Conservation (phyloP, 2,329 filamentous ascomycete genomes). For the Scedosporium aurantiacum region DNA sequence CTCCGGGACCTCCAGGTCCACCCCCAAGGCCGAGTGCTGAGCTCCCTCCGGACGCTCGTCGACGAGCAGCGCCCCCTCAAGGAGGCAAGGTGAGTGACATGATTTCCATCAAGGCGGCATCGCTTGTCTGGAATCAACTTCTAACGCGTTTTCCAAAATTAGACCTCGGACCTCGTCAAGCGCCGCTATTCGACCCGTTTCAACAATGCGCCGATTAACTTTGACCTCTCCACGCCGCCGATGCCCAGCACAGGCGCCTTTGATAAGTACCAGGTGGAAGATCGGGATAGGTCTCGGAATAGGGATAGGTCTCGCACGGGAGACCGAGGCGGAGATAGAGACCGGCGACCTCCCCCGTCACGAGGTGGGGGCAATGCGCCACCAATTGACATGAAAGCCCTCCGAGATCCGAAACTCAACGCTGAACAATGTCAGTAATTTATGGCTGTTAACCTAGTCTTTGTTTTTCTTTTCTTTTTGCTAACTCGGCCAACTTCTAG, state of each 20-base stretch:
- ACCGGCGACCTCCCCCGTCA: slow-evolving; percentile 42
- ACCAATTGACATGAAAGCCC: slow-evolving; percentile 61
- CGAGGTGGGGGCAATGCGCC: slow-evolving; percentile 44
- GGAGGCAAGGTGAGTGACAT: slow-evolving; percentile 41
- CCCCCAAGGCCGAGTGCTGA: slow-evolving; percentile 11
- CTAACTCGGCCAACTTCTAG: slow-evolving; percentile 16
- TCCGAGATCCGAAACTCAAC: slow-evolving; percentile 68
- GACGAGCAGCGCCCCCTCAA: slow-evolving; percentile 36
- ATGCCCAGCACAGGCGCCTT: slow-evolving; percentile 56
- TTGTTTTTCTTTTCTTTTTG: neutral
- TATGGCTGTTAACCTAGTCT: slow-evolving; percentile 7
- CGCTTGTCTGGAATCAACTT: neutral
- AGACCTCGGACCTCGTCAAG: slow-evolving; percentile 80
- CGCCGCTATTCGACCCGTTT: slow-evolving; percentile 89
- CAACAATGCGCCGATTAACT: slow-evolving; percentile 55
- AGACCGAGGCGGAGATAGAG: slow-evolving; percentile 14
- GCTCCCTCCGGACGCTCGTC: slow-evolving; percentile 26
- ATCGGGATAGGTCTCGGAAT: slow-evolving; percentile 4
- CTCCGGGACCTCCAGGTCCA: slow-evolving; percentile 7
- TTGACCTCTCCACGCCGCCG: slow-evolving; percentile 56
- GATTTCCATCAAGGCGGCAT: neutral
- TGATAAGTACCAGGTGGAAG: slow-evolving; percentile 37
- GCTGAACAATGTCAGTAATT: slow-evolving; percentile 61
- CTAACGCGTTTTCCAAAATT: slow-evolving; percentile 14
- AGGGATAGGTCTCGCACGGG: slow-evolving; percentile 17